Evolutionary conservation across 192 early-diverging fungal species (phyloP).

Genomic region (Phycomyces nitens): DNA sequence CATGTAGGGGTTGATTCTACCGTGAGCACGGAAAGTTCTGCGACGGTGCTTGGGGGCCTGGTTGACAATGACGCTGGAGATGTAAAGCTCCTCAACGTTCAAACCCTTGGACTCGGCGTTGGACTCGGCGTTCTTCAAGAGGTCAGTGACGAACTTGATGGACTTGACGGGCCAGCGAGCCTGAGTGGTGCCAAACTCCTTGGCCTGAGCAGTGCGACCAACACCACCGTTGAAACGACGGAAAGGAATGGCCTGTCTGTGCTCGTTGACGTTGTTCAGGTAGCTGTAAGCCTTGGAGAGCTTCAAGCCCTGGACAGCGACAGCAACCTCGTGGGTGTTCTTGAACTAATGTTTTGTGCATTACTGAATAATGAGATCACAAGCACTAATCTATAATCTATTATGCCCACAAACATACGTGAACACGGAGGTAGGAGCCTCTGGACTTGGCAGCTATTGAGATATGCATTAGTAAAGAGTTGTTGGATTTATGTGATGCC

Average conservation of each 20-base stretch:
- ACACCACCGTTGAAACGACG: conserved; percentile 93
- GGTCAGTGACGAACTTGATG: conserved; percentile 83
- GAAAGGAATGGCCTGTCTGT: conserved; percentile 97
- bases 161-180: conserved; percentile 97
- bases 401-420: conserved; percentile 28
- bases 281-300: conserved; percentile 85
- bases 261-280: conserved; percentile 90
- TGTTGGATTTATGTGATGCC: conserved; percentile 7
- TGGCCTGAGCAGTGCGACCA: conserved; percentile 94
- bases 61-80: conserved; percentile 96
- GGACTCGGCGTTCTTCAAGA: conserved; percentile 94
- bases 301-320: conserved; percentile 88
- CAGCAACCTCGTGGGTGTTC: conserved; percentile 96
- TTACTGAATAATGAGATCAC: background rate
- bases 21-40: conserved; percentile 96
- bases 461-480: background rate
- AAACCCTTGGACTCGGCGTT: conserved; percentile 96
- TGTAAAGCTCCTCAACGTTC: conserved; percentile 77
- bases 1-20: conserved; percentile 91
- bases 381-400: conserved; percentile 24
- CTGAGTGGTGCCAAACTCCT: conserved; percentile 80
- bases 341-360: conserved; percentile 59
- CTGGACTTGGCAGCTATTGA: conserved; percentile 77
- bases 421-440: conserved; percentile 90
- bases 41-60: conserved; percentile 94